Base-by-base conservation (phyloP, 2,329 filamentous ascomycete species). In the Fusarium begoniae region DNA sequence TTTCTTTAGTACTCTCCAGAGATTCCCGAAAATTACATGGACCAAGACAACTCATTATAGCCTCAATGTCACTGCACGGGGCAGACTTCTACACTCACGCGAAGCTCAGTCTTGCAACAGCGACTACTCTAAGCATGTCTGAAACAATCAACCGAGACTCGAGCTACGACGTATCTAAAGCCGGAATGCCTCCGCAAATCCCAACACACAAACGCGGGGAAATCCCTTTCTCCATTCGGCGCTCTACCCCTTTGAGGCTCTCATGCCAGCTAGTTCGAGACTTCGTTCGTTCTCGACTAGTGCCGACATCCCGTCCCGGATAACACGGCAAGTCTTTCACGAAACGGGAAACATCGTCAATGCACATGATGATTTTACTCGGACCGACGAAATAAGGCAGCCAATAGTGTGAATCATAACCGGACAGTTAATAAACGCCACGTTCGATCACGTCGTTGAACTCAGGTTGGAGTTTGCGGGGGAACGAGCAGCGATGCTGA, bases 1-100 rank as follows among this genome's bases (percentile, higher is more conserved):
- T 11, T 53, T 12, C 4, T 37, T 9, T 8, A 22, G 14, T 11
- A 15, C 8, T 37, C 3, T 20, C 13, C 14, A 8, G 15, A 2
- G 12, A 9, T 12, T 26, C n/a, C 18, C 3, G 4, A 22, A 26
- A 6, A 5, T 22, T 12, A 12, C 0, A 8, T 8, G 2, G 8
- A 6, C 4, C 13, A 53, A 26, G 3, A 4, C 0, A 12, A 26
- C 2, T 26, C 4, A 37, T 37, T 18, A 2, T 11, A 0, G 6
- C 32, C 8, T 8, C 4, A 3, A 26, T 8, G 4, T 20, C 3
- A 6, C 6, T 26, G 0, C 12, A 5, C 3, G 6, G 3, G 13
- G 32, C 8, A 22, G 32, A 38, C n/a, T 22, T 26, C 2, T 37
- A 17, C 13, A 17, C 18, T 53, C 18, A 15, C 9, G 13, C 13